A percentile compares a stretch with the other conserved stretches of the same genome.
phyloP scores from a whole-genome alignment of 129 eudicot species.

The Centella asiatica region DNA sequence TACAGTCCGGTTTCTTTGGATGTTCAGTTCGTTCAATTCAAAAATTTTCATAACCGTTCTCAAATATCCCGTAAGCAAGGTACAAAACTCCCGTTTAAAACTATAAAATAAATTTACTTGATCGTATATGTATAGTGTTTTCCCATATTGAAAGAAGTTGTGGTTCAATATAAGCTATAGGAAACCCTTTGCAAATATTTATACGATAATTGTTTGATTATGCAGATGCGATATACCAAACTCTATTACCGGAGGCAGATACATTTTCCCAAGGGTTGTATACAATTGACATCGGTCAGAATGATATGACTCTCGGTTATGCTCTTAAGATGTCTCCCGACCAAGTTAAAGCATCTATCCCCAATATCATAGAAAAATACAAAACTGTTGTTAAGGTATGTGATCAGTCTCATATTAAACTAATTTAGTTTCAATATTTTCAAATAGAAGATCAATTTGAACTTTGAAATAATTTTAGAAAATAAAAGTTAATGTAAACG shows the following conservation, averaged over 20 bases:
- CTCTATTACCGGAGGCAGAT: slow-evolving; percentile 38
- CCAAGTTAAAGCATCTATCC: slow-evolving; percentile 54
- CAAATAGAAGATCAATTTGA: no score
- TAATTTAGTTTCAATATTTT: no score
- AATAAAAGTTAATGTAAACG: no score
- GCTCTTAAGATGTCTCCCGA: slow-evolving; percentile 46
- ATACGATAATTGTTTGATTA: neutral
- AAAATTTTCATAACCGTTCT: slow-evolving; percentile 56
- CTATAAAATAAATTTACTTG: no score
- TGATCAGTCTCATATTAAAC: no score
- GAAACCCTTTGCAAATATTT: neutral
- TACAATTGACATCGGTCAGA: slow-evolving; percentile 88
- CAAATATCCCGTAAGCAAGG: slow-evolving; percentile 43
- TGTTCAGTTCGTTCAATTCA: slow-evolving; percentile 47
- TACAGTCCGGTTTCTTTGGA: slow-evolving; percentile 57
- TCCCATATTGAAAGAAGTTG: no score
- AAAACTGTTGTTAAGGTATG: slow-evolving; percentile 52
- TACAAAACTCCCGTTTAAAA: no score
- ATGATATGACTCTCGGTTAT: slow-evolving; percentile 56
- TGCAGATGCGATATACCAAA: slow-evolving; percentile 31
- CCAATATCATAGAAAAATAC: slow-evolving; percentile 61
- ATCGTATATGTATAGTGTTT: no score
- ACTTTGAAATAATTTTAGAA: no score
- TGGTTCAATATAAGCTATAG: no score
- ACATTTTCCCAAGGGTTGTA: slow-evolving; percentile 52